Conservation (phyloP, 306 rosid species). For the Prunus mira region DNA sequence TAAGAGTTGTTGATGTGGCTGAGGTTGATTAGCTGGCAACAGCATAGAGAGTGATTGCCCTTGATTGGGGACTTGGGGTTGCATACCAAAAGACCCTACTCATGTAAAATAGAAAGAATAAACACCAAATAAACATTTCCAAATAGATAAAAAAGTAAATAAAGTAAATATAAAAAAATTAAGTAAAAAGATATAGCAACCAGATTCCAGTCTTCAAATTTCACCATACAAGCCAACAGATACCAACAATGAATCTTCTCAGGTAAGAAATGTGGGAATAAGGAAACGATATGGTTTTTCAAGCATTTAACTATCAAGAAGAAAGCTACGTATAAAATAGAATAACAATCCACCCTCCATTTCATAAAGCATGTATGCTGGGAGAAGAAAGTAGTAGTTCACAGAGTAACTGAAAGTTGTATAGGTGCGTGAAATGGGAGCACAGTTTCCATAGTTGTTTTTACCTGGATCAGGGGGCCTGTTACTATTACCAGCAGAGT, state of each 20-base stretch:
- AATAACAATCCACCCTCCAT: background rate
- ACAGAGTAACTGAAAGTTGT: background rate
- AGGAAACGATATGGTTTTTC: background rate
- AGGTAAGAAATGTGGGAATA: background rate
- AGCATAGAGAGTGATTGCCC: conserved; percentile 62
- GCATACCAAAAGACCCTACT: conserved; percentile 54
- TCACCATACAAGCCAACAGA: background rate
- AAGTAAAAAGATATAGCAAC: background rate
- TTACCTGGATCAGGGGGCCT: conserved; percentile 66
- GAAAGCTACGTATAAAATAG: background rate
- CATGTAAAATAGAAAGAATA: conserved; percentile 6
- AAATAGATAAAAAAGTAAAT: background rate
- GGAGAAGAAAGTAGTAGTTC: background rate
- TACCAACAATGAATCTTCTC: background rate
- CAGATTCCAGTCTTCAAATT: background rate
- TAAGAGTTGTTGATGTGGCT: conserved; percentile 59
- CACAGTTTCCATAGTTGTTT: background rate
- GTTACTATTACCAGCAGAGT: conserved; percentile 46
- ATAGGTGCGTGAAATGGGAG: too few species aligned
- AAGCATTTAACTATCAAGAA: background rate
- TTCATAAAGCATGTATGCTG: background rate
- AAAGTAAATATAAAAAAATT: background rate
- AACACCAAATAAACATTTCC: background rate
- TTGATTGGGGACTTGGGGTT: conserved; percentile 51
- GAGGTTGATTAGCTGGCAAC: conserved; percentile 52